Conservation (phyloP, 306 rosid genomes). For the Ammopiptanthus mongolicus region DNA sequence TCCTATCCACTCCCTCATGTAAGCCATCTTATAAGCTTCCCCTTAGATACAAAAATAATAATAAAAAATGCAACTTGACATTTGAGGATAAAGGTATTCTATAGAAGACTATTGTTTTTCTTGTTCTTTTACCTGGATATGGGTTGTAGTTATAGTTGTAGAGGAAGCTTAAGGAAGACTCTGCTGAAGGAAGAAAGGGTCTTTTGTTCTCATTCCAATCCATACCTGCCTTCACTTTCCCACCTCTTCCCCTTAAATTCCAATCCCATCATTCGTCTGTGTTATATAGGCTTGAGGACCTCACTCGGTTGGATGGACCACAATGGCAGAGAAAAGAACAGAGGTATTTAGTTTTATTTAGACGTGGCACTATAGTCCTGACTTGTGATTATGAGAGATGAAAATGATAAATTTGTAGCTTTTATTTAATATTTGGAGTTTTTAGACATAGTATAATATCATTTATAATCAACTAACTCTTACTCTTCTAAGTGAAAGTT, state of each 20-base stretch:
- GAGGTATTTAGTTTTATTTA: too few relatives aligned
- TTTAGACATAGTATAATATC: too few relatives aligned
- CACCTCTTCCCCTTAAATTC: slow-evolving; percentile 26
- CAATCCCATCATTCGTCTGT: slow-evolving; percentile 13
- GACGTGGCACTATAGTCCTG: too few relatives aligned
- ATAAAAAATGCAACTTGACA: background rate
- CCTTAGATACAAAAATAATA: too few relatives aligned
- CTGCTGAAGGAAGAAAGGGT: slow-evolving; percentile 54
- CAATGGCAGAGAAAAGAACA: slow-evolving; percentile 25
- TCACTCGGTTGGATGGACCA: slow-evolving; percentile 42
- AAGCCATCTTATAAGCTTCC: too few relatives aligned
- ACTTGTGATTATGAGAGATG: slow-evolving; percentile 14
- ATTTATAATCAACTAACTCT: too few relatives aligned
- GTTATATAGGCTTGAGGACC: slow-evolving; percentile 30
- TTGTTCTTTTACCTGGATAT: slow-evolving; percentile 45
- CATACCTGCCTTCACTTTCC: slow-evolving; percentile 42
- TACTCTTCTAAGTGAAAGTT: too few relatives aligned
- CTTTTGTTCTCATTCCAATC: slow-evolving; percentile 64
- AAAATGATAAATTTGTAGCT: too few relatives aligned
- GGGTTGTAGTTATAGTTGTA: slow-evolving; percentile 55
- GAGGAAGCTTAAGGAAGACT: slow-evolving; percentile 64
- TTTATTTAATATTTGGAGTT: too few relatives aligned
- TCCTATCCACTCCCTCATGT: too few relatives aligned
- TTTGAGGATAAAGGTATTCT: background rate
- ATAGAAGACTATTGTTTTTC: background rate